Evolutionary conservation across 495 filamentous ascomycete genomes (phyloP), one percentile per base, ranked within the genome.

Genomic region (Penicillium ochrochloron): DNA sequence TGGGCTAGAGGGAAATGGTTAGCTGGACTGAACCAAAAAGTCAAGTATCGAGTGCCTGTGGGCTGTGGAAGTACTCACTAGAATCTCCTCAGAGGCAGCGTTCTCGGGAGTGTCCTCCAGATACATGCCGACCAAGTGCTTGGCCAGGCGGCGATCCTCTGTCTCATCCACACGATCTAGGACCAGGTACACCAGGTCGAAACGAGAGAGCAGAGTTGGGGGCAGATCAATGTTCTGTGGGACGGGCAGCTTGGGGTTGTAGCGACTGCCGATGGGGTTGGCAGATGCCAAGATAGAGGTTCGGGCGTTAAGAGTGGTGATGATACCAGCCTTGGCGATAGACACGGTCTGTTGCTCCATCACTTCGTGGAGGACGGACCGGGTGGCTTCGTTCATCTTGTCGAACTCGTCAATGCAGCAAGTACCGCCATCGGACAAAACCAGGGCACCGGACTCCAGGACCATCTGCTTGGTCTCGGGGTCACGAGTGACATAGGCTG

Each of bases 261-360:
- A 99, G 72, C 95, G 92, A 76, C 91, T 95, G 63, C 95, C 95
- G 69, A 99, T 98, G 9, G 95, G 95, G 76, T 99, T 99, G 71
- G 95, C 95, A 12, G 94, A 98, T 12, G 95, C 95, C 29, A 99
- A 84, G 68, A 99, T 96, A 60, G 89, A 92, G 2, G 95, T 97
- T 62, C 95, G 85, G 48, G 95, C 95, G 72, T 99, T 99, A 64
- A 99, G 82, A 1, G 95, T 98, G 3, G 95, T 99, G 78, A 99
- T 99, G 78, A 99, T 99, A 70, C 95, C 95, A 1, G 95, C 95
- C 82, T 99, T 99, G 62, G 95, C 95, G 63, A 99, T 96, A 1
- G 96, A 98, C 14, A 99, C 94, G 1, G 95, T 99, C 80, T 99
- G 95, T 77, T 99, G 95, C 73, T 99, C 95, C 95, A 99, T 99